Evolutionary conservation across 202 grass and related monocot species (phyloP), one percentile per base, ranked within the genome.

Genomic region (Dendrocalamus latiflorus): DNA sequence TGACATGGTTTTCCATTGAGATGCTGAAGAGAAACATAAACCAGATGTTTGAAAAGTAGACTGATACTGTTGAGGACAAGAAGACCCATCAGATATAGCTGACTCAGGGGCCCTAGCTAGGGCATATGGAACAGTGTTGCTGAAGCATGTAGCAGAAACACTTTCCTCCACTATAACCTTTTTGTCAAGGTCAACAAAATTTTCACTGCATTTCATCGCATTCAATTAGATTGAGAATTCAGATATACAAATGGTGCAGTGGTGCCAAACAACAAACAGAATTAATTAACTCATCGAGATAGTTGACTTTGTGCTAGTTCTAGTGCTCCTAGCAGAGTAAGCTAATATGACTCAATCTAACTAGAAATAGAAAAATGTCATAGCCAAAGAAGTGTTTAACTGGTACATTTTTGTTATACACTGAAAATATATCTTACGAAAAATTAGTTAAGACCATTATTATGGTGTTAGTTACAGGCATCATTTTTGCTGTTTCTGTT

Each of bases 161-260:
- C 61, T 86, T 69, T 90, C 68, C 63, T 83, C 73, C 39, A 86
- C 78, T 78, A 68, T 73, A 71, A 21, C 25, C 18, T 83, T 86
- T 79, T 42, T 53, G 61, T 55, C 68, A 79, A 63, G 47, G 26
- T 61, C 79, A 67, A 56, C 13, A 65, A 45, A 55, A 75, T 17
- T 83, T 73, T 79, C 74, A 68, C 88, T 90, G 88, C 88, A 90
- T 63, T 86, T 86, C 22, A 90, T 79, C 4, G 61, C 53, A 86
- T 61, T 83, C 12, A 68, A 68, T 86, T 53, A 83, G 18, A 74
- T 30, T 21, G 26, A 16, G 73, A 61, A 55, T 66, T 47, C 53
- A 80, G 33, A 69, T n/a, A 80, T 67, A 61, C 16, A 82, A 83
- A 73, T 37, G 43, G 34, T 18, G 42, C 50, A 61, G 20, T 41